A percentile compares a stretch with the other conserved stretches of the same genome.
Evolutionary conservation across 306 rosid species (phyloP).

Genomic region (Vigna mungo): DNA sequence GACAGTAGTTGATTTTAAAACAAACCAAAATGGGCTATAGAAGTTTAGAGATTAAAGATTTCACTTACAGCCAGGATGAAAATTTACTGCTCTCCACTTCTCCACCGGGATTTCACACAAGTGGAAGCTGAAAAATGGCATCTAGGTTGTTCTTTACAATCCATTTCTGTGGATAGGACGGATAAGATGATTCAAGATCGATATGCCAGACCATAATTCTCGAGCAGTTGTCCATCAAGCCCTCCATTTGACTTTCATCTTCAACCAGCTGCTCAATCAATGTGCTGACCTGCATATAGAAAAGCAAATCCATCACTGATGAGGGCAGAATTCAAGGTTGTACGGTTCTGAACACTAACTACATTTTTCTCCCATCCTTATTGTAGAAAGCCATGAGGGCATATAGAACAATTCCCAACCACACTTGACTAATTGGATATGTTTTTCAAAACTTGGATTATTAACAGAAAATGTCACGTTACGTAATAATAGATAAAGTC

Average conservation of each 20-base stretch:
- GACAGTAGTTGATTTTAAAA: slow-evolving; percentile 11
- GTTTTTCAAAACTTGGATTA: slow-evolving; percentile 23
- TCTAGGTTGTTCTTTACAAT: slow-evolving; percentile 63
- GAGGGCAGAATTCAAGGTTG: slow-evolving; percentile 24
- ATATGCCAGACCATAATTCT: slow-evolving; percentile 82
- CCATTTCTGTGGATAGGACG: slow-evolving; percentile 73
- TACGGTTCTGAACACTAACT: background rate
- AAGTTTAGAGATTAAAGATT: slow-evolving; percentile 34
- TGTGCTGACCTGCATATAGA: slow-evolving; percentile 68
- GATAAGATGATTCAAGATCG: slow-evolving; percentile 53
- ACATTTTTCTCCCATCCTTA: background rate
- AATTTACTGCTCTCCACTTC: slow-evolving; percentile 36
- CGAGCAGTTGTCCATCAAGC: slow-evolving; percentile 68
- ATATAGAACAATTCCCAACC: slow-evolving; percentile 16
- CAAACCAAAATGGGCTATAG: slow-evolving; percentile 21
- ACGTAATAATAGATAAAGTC: slow-evolving; percentile 6
- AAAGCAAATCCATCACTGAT: slow-evolving; percentile 38
- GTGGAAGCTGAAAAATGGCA: slow-evolving; percentile 62
- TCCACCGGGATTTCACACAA: slow-evolving; percentile 43
- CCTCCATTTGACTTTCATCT: slow-evolving; percentile 96
- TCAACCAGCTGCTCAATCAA: slow-evolving; percentile 85
- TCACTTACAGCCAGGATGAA: slow-evolving; percentile 40
- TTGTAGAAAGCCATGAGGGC: background rate
- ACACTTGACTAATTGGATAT: background rate
- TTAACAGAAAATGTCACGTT: slow-evolving; percentile 5